Evolutionary conservation across 768 basidiomycete genomes (phyloP).

Genomic region (Lyophyllum decastes): DNA sequence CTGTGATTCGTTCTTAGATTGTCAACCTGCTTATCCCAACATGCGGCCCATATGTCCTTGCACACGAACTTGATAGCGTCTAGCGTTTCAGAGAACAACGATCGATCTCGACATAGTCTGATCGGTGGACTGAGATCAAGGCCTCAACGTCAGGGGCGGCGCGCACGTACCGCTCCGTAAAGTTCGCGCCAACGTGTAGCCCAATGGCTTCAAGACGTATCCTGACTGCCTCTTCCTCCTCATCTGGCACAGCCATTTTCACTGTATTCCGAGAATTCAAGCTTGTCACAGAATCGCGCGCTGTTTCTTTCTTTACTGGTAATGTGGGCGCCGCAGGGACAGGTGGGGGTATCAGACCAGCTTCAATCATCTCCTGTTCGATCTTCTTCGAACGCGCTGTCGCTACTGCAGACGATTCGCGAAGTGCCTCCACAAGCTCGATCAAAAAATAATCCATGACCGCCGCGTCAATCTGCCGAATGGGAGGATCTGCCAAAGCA

Average conservation of each 20-base stretch:
- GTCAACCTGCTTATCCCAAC: constrained; percentile 95
- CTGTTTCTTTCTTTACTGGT: constrained; percentile 43
- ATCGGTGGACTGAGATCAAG: background rate
- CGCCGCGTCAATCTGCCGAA: constrained; percentile 60
- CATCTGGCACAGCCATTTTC: constrained; percentile 43
- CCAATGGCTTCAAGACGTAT: constrained; percentile 81
- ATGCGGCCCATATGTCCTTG: constrained; percentile 92
- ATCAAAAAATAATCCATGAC: constrained; percentile 88
- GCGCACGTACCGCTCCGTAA: constrained; percentile 73
- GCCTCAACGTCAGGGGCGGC: background rate
- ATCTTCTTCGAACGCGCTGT: constrained; percentile 63
- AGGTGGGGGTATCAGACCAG: constrained; percentile 66
- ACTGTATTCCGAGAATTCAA: constrained; percentile 34
- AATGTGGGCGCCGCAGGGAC: constrained; percentile 39
- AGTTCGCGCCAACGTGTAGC: constrained; percentile 81
- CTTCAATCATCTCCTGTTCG: constrained; percentile 79
- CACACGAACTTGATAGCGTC: constrained; percentile 95
- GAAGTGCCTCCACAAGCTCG: constrained; percentile 73
- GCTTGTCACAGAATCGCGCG: constrained; percentile 47
- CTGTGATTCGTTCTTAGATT: constrained; percentile 94
- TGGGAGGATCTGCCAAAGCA: constrained; percentile 66
- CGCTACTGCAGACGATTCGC: constrained; percentile 74
- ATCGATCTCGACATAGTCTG: constrained; percentile 76
- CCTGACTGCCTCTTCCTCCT: constrained; percentile 74
- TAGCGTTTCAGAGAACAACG: constrained; percentile 78